Percentiles rank a stretch among this genome's conserved stretches.
Conservation (phyloP, 2,329 filamentous ascomycete species). For the Cryphonectria naterciae region DNA sequence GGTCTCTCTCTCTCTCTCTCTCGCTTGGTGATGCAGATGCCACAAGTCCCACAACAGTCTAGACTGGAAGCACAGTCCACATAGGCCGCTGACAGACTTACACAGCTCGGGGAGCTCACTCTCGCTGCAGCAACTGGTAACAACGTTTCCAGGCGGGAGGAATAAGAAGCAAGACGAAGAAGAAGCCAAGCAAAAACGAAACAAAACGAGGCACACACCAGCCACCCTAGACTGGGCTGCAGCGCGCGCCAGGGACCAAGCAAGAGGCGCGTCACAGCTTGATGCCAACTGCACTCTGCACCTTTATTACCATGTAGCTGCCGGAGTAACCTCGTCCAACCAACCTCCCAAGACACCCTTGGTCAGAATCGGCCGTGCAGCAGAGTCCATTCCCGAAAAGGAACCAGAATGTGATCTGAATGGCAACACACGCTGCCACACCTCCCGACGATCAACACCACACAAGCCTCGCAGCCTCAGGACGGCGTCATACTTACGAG, state of each 20-base stretch:
- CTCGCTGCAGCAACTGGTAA: neutral
- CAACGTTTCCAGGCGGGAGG: neutral
- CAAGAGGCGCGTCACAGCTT: conserved; percentile 7
- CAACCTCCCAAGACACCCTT: neutral
- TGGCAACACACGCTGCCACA: neutral
- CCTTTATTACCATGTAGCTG: neutral
- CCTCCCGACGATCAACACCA: neutral
- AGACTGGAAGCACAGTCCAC: conserved; percentile 9
- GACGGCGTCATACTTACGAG: conserved; percentile 2
- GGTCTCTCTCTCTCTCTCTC: too few species aligned
- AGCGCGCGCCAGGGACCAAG: conserved; percentile 10
- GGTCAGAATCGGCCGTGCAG: neutral
- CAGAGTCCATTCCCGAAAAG: conserved; percentile 2
- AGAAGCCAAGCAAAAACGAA: neutral
- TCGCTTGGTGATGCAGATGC: conserved; percentile 3
- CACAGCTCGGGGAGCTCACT: neutral
- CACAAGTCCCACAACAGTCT: conserved; percentile 14
- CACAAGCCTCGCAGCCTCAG: conserved; percentile 2
- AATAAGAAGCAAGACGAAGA: neutral
- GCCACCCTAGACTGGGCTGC: neutral
- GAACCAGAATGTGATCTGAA: neutral
- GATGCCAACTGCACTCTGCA: neutral
- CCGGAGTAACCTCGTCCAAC: conserved; percentile 8
- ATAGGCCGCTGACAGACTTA: neutral
- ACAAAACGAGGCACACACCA: conserved; percentile 4